Percentiles rank a stretch among this genome's conserved stretches.
These are phyloP conservation scores for Apiotrichum gracile DNA, from an alignment of 1,284 basidiomycete species.

Conservation along the genomic window DNA sequence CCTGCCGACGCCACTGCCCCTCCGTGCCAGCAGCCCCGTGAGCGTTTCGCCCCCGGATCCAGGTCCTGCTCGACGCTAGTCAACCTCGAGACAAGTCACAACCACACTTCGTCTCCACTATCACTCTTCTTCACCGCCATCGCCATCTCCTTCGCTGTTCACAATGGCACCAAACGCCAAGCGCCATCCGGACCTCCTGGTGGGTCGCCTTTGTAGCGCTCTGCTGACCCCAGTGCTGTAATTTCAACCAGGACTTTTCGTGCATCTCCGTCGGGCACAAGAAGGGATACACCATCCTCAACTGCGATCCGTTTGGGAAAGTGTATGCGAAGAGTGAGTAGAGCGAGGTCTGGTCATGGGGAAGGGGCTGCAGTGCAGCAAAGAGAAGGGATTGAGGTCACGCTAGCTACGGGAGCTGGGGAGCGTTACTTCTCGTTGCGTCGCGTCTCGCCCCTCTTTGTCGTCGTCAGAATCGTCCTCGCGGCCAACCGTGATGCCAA, in stretches of 20 bases:
- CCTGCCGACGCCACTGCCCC: too few species aligned
- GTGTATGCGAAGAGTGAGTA: slow-evolving; percentile 87
- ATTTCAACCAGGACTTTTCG: slow-evolving; percentile 48
- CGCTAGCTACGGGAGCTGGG: too few species aligned
- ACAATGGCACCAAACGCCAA: slow-evolving; percentile 25
- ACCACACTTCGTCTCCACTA: background rate
- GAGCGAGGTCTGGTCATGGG: background rate
- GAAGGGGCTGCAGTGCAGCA: too few species aligned
- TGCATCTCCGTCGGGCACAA: slow-evolving; percentile 92
- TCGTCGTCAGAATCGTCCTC: too few species aligned
- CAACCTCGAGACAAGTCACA: background rate
- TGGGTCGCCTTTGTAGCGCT: slow-evolving; percentile 14
- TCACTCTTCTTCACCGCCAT: background rate
- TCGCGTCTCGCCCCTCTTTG: too few species aligned
- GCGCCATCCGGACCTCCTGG: slow-evolving; percentile 45
- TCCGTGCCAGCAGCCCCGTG: too few species aligned
- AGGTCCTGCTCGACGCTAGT: too few species aligned
- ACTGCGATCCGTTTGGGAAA: slow-evolving; percentile 94
- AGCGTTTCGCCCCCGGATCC: too few species aligned
- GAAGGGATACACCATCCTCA: slow-evolving; percentile 93
- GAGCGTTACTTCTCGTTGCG: background rate
- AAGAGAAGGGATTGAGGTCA: background rate
- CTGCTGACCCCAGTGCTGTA: slow-evolving; percentile 38
- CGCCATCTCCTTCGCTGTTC: background rate
- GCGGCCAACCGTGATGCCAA: too few species aligned